Evolutionary conservation across 2,329 filamentous ascomycete genomes (phyloP).

Genomic region (Aspergillus floridensis): DNA sequence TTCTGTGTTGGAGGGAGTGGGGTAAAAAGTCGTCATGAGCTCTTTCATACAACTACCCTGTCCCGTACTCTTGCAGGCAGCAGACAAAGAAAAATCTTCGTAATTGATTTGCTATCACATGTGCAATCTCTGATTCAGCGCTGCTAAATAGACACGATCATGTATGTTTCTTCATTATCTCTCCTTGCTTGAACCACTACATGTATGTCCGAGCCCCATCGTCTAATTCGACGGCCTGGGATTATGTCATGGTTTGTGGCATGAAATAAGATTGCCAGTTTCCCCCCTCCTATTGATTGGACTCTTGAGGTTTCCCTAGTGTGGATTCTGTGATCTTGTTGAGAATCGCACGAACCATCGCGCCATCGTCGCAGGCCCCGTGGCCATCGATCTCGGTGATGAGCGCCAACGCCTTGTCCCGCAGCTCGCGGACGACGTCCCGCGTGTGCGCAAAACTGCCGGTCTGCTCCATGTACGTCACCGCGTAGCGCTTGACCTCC

Average conservation of each 20-base stretch:
- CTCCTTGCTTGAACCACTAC: neutral
- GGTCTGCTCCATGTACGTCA: constrained; percentile 84
- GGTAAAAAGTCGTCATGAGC: neutral
- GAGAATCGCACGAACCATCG: constrained; percentile 64
- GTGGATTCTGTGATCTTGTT: constrained; percentile 59
- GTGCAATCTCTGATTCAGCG: neutral
- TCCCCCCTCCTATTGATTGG: neutral
- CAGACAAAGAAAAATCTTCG: neutral
- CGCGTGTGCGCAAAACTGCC: constrained; percentile 87
- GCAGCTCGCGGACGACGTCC: constrained; percentile 62
- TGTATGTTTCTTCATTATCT: neutral
- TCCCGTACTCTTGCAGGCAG: neutral
- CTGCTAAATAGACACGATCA: neutral
- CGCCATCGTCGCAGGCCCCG: constrained; percentile 54
- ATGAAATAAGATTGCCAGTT: neutral
- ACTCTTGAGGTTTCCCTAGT: constrained; percentile 25
- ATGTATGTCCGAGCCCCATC: neutral
- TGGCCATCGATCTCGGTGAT: constrained; percentile 60
- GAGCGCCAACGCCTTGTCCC: constrained; percentile 61
- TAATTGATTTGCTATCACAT: neutral
- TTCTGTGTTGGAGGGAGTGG: neutral
- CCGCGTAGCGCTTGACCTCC: constrained; percentile 87
- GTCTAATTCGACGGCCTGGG: neutral
- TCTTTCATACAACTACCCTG: neutral
- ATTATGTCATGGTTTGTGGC: neutral